A percentile compares a stretch with the other conserved stretches of the same genome.
phyloP scores from a whole-genome alignment of 169 alveolate genomes.

The Cytauxzoon felis region DNA sequence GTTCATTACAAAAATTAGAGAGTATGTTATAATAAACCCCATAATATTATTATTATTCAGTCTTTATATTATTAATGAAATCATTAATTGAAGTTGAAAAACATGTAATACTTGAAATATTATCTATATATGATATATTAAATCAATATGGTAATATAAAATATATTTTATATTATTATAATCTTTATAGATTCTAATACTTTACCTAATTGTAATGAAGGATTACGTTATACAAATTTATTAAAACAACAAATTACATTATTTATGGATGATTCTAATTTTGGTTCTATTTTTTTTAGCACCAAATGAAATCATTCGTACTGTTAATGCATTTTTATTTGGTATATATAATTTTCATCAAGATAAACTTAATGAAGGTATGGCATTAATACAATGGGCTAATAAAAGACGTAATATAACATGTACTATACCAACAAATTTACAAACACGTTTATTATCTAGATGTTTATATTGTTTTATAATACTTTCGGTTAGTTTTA shows the following conservation, averaged over 20 bases:
- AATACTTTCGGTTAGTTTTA: slow-evolving; percentile 39
- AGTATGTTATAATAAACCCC: slow-evolving; percentile 3
- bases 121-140: slow-evolving; percentile 14
- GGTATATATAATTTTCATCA: slow-evolving; percentile 56
- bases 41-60: background rate
- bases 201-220: slow-evolving; percentile 60
- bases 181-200: background rate
- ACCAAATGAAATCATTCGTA: slow-evolving; percentile 63
- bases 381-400: slow-evolving; percentile 67
- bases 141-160: background rate
- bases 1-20: slow-evolving; percentile 37
- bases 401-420: slow-evolving; percentile 56
- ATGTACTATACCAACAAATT: slow-evolving; percentile 18
- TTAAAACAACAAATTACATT: slow-evolving; percentile 64
- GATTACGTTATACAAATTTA: slow-evolving; percentile 65
- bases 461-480: slow-evolving; percentile 58
- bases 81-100: slow-evolving; percentile 55
- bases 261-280: slow-evolving; percentile 51
- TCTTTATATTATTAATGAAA: slow-evolving; percentile 6
- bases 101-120: slow-evolving; percentile 19
- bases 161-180: background rate
- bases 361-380: slow-evolving; percentile 65
- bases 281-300: slow-evolving; percentile 56
- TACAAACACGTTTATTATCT: slow-evolving; percentile 45
- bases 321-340: slow-evolving; percentile 61